Conservation (phyloP, 805 yeast genomes). For the Hanseniaspora nectarophila region DNA sequence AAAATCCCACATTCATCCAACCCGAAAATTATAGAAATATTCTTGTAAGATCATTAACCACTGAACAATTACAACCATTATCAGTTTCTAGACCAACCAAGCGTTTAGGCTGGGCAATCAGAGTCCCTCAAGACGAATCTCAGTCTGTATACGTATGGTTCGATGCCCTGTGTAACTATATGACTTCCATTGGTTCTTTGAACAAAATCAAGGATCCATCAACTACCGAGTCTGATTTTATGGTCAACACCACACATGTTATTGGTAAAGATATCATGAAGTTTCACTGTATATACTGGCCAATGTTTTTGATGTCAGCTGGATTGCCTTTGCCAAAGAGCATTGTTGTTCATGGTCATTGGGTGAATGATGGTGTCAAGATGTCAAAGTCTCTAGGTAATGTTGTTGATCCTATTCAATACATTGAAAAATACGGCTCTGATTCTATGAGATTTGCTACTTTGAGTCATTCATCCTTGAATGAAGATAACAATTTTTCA, state of each 20-base stretch:
- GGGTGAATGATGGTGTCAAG: constrained; percentile 80
- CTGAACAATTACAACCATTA: constrained; percentile 45
- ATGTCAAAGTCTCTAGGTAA: constrained; percentile 92
- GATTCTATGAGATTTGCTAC: constrained; percentile 67
- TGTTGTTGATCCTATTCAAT: constrained; percentile 79
- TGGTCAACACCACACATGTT: constrained; percentile 49
- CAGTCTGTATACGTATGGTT: constrained; percentile 94
- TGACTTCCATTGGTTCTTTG: constrained; percentile 49
- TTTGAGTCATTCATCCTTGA: constrained; percentile 61
- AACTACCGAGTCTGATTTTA: constrained; percentile 17
- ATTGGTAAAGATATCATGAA: constrained; percentile 84
- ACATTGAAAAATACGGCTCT: constrained; percentile 51
- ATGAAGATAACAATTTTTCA: constrained; percentile 68
- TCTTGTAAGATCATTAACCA: constrained; percentile 47
- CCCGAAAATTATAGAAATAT: constrained; percentile 49
- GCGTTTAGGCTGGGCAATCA: constrained; percentile 79
- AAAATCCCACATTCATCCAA: constrained; percentile 47
- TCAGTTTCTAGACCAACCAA: constrained; percentile 77
- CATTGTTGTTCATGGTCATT: constrained; percentile 84
- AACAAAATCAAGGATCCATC: constrained; percentile 32
- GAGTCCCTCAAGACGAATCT: constrained; percentile 64
- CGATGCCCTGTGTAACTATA: constrained; percentile 79
- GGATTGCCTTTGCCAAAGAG: constrained; percentile 56
- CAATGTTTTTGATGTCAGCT: constrained; percentile 77
- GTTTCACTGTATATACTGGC: constrained; percentile 93